phyloP scores from a whole-genome alignment of 768 basidiomycete species.

The Rhodotorula babjevae region DNA sequence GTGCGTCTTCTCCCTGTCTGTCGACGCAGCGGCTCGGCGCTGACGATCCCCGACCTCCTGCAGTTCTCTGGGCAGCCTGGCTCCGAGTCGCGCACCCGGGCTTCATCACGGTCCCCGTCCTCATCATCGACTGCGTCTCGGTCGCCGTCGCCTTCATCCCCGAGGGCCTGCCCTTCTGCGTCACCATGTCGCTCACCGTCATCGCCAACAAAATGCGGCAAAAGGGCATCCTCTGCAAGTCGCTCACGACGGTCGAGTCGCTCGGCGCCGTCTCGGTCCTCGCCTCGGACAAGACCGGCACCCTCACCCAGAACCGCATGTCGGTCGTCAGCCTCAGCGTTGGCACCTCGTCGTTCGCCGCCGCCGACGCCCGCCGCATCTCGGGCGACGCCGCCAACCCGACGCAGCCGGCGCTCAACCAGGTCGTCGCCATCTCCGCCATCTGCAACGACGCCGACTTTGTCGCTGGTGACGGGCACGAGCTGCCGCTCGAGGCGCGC shows the following conservation, averaged over 20 bases:
- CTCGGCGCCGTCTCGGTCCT: conserved; percentile 61
- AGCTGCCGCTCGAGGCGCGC: conserved; percentile 42
- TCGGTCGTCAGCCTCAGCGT: conserved; percentile 53
- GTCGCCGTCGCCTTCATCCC: conserved; percentile 56
- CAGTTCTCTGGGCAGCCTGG: conserved; percentile 35
- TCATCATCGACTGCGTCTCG: conserved; percentile 59
- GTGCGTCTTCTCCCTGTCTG: background rate
- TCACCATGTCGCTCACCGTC: conserved; percentile 55
- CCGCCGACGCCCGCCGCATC: background rate
- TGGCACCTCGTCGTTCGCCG: conserved; percentile 36
- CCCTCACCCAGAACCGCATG: conserved; percentile 61
- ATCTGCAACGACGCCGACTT: conserved; percentile 57
- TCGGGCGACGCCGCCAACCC: background rate
- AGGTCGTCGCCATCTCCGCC: conserved; percentile 48
- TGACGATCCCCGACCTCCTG: background rate
- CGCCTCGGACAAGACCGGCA: conserved; percentile 62
- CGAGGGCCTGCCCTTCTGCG: conserved; percentile 44
- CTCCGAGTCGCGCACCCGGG: conserved; percentile 37
- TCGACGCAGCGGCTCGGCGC: background rate
- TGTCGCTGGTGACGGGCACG: conserved; percentile 40
- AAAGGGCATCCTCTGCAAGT: conserved; percentile 53
- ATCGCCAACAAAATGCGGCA: conserved; percentile 44
- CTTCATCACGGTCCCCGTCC: conserved; percentile 53
- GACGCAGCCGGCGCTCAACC: conserved; percentile 22
- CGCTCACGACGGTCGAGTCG: conserved; percentile 63